phyloP scores from a whole-genome alignment of 257 asterid species.

The Lycium ferocissimum region DNA sequence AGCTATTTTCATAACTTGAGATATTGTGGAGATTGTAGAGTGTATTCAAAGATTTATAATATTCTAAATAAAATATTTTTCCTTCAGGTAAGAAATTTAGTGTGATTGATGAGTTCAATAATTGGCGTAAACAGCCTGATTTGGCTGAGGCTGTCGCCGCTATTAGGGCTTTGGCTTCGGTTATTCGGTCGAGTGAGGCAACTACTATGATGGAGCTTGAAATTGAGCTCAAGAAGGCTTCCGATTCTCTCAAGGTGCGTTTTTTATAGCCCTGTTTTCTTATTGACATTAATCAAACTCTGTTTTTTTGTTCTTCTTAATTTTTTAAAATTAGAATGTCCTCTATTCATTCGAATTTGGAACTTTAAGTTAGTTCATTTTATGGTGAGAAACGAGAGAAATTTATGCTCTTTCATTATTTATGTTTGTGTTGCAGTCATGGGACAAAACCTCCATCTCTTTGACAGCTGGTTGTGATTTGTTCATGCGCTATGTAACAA shows the following conservation, averaged over 20 bases:
- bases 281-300: not conserved
- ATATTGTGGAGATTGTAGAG: slow-evolving; percentile 20
- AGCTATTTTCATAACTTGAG: too few species aligned
- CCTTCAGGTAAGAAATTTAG: slow-evolving; percentile 46
- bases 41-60: too few species aligned
- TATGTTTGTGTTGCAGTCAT: slow-evolving; percentile 57
- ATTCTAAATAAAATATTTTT: too few species aligned
- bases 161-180: slow-evolving; percentile 92
- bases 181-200: slow-evolving; percentile 82
- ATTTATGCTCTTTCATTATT: not conserved
- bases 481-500: slow-evolving; percentile 90
- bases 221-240: slow-evolving; percentile 84
- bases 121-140: slow-evolving; percentile 87
- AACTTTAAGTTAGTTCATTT: not conserved
- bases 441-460: slow-evolving; percentile 97
- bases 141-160: slow-evolving; percentile 99
- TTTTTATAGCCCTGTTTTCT: not conserved
- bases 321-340: not conserved
- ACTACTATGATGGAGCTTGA: slow-evolving; percentile 96
- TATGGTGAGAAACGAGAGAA: not conserved
- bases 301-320: not conserved
- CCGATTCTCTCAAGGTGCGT: slow-evolving; percentile 81
- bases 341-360: not conserved
- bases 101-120: slow-evolving; percentile 84
- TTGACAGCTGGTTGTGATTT: slow-evolving; percentile 92